Conservation (phyloP, 164 flowering plant genomes). For the Aristolochia contorta region DNA sequence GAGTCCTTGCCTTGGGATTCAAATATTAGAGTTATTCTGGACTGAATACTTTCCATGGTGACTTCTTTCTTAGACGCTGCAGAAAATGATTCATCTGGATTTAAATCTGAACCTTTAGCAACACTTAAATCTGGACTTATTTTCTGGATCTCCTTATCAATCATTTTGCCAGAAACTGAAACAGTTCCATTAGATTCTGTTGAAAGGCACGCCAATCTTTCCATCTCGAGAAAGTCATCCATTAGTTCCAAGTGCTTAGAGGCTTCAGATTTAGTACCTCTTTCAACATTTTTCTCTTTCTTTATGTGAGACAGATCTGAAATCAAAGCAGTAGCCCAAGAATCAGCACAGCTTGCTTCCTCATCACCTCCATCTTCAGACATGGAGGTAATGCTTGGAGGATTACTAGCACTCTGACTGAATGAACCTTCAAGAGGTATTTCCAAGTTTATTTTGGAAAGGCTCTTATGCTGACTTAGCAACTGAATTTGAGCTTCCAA, state of each 20-base stretch:
- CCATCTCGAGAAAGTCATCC: constrained; percentile 99
- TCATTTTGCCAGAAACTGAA: constrained; percentile 5
- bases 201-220: constrained; percentile 67
- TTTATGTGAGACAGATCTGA: constrained; percentile 55
- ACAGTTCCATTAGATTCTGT: constrained; percentile 36
- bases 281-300: constrained; percentile 46
- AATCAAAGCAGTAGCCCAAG: constrained; percentile 51
- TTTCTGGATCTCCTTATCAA: background rate
- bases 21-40: constrained; percentile 19
- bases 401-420: constrained; percentile 47
- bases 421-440: constrained; percentile 32
- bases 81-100: constrained; percentile 6
- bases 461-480: constrained; percentile 32
- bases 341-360: constrained; percentile 56
- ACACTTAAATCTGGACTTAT: constrained; percentile 1
- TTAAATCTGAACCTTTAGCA: too few relatives aligned
- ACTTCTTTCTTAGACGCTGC: constrained; percentile 6
- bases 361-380: constrained; percentile 94
- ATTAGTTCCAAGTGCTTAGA: constrained; percentile 59
- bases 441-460: constrained; percentile 23
- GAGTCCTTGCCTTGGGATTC: constrained; percentile 20
- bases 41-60: constrained; percentile 13
- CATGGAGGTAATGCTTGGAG: constrained; percentile 71
- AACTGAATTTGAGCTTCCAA: constrained; percentile 56
- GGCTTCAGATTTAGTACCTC: constrained; percentile 36